phyloP scores from a whole-genome alignment of 345 rosid species.

The Abelmoschus esculentus region DNA sequence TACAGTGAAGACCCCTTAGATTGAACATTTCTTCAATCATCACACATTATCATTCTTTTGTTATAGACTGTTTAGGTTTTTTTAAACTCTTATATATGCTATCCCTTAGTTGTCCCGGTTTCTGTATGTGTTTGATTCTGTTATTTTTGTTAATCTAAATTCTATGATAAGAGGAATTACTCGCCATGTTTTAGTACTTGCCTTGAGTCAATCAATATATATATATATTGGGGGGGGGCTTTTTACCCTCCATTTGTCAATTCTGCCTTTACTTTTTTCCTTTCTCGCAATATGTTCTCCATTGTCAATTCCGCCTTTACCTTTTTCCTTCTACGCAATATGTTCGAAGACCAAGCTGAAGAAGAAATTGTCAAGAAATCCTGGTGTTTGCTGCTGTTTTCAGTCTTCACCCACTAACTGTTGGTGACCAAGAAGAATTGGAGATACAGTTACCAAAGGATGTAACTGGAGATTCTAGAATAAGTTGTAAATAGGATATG shows the following conservation, averaged over 20 bases:
- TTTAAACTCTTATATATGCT: no score
- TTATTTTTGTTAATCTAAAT: not conserved
- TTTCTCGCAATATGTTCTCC: no score
- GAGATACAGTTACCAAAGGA: not conserved
- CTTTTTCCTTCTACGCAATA: no score
- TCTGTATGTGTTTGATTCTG: not conserved
- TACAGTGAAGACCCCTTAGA: not conserved
- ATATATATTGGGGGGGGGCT: not conserved
- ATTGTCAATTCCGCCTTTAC: no score
- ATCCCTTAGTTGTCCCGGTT: not conserved
- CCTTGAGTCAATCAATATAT: not conserved
- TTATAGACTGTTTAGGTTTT: no score
- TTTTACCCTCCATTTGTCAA: not conserved
- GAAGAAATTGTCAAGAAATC: constrained; percentile 7
- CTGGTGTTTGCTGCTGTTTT: not conserved
- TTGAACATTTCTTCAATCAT: not conserved
- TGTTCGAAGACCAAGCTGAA: not conserved
- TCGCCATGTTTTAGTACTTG: not conserved
- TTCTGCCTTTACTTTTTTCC: not conserved
- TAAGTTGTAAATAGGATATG: constrained; percentile 9
- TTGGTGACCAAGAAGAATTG: not conserved
- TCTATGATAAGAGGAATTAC: not conserved
- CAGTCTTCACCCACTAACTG: not conserved
- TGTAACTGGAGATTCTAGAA: not conserved
- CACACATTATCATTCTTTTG: no score